A percentile compares a stretch with the other conserved stretches of the same genome.
Evolutionary conservation across 2,329 filamentous ascomycete genomes (phyloP).

Genomic region (Sporothrix pallida): DNA sequence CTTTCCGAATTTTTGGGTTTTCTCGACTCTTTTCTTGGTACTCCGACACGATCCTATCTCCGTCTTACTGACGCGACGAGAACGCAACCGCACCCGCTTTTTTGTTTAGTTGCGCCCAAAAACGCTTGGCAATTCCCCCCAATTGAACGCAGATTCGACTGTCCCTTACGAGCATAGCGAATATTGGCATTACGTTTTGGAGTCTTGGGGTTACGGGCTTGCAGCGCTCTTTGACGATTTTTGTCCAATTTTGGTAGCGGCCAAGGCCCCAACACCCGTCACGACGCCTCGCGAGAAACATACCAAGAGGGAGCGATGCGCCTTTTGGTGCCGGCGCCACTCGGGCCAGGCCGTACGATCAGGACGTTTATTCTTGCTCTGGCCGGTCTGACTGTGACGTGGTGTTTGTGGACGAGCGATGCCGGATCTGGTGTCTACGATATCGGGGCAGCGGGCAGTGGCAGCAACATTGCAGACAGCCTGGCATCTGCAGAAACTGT

Average conservation of each 20-base stretch:
- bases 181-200: neutral
- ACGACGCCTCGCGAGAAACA: too few species aligned
- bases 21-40: neutral
- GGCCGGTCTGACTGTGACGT: slow-evolving; percentile 24
- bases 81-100: slow-evolving; percentile 14
- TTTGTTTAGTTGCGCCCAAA: neutral
- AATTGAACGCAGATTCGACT: neutral
- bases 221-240: too few species aligned
- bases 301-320: slow-evolving; percentile 21
- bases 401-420: slow-evolving; percentile 22
- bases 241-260: too few species aligned
- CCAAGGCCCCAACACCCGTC: too few species aligned
- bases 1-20: too few species aligned
- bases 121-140: neutral
- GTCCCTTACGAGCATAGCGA: neutral
- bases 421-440: slow-evolving; percentile 8
- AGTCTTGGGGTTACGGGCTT: neutral
- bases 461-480: neutral
- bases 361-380: slow-evolving; percentile 17
- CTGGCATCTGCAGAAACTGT: slow-evolving; percentile 32
- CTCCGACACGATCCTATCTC: neutral
- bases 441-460: neutral
- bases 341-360: slow-evolving; percentile 25
- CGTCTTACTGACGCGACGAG: neutral
- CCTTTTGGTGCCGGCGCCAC: slow-evolving; percentile 19